phyloP scores from a whole-genome alignment of 1,284 basidiomycete genomes.

The Pisolithus thermaeus region DNA sequence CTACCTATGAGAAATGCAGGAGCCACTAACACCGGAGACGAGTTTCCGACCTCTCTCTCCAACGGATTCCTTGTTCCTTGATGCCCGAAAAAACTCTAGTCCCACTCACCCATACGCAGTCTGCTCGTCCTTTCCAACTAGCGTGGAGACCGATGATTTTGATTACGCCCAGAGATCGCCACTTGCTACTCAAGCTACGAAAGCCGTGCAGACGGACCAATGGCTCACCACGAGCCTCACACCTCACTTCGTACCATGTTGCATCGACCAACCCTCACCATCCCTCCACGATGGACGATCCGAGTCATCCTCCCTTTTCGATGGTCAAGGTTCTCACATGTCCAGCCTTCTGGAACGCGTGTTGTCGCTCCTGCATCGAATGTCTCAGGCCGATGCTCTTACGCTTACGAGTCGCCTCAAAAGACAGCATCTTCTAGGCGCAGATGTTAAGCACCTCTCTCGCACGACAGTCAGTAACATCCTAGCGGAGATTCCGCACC shows the following conservation, averaged over 20 bases:
- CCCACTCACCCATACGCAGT: conserved; percentile 34
- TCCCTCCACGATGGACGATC: conserved; percentile 56
- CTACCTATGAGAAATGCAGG: conserved; percentile 30
- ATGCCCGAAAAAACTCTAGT: conserved; percentile 38
- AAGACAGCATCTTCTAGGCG: conserved; percentile 82
- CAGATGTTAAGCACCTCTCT: conserved; percentile 86
- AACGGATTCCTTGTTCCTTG: conserved; percentile 39
- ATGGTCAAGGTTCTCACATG: conserved; percentile 47
- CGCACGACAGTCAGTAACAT: conserved; percentile 78
- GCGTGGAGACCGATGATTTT: conserved; percentile 42
- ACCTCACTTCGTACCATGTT: conserved; percentile 30
- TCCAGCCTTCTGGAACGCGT: conserved; percentile 69
- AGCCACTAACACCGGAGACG: conserved; percentile 60
- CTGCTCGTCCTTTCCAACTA: conserved; percentile 35
- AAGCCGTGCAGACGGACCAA: conserved; percentile 72
- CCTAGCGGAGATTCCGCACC: conserved; percentile 61
- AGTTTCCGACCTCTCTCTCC: conserved; percentile 52
- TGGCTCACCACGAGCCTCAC: conserved; percentile 27
- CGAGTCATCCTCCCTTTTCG: conserved; percentile 62
- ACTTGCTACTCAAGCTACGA: conserved; percentile 43
- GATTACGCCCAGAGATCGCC: conserved; percentile 30
- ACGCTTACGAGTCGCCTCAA: conserved; percentile 88
- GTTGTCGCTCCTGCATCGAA: conserved; percentile 57
- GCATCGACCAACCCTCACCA: conserved; percentile 38
- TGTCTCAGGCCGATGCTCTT: conserved; percentile 80